A percentile compares a stretch with the other conserved stretches of the same genome.
phyloP scores from a whole-genome alignment of 179 eudicot genomes.

The Beta macrorhiza region DNA sequence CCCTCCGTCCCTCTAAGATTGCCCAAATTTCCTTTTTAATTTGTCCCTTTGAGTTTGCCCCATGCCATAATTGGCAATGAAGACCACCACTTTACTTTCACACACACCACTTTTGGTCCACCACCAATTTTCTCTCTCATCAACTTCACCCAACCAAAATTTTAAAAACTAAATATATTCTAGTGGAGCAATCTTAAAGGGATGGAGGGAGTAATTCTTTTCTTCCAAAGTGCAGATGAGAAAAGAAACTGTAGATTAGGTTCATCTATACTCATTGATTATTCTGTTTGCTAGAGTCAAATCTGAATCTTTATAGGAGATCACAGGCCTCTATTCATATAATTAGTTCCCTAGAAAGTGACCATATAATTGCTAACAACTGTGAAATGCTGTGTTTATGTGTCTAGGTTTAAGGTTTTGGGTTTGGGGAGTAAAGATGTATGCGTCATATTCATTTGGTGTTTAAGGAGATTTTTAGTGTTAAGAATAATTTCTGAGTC shows the following conservation, averaged over 20 bases:
- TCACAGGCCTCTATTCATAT: background rate
- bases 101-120: no score
- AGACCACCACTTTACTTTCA: no score
- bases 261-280: background rate
- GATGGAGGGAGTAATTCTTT: background rate
- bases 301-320: background rate
- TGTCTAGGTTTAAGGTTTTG: background rate
- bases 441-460: background rate
- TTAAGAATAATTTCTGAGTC: background rate
- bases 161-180: no score
- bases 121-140: no score
- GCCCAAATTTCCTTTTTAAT: no score
- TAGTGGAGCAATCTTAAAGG: no score
- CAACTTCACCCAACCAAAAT: no score
- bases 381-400: background rate
- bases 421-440: background rate
- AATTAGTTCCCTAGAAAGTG: background rate
- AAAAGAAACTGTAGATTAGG: background rate
- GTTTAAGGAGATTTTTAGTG: background rate
- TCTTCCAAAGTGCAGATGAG: background rate
- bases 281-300: background rate
- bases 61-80: no score
- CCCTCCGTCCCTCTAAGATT: no score
- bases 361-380: background rate
- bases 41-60: no score